Evolutionary conservation across 495 filamentous ascomycete species (phyloP).

Genomic region (Amniculicola lignicola): DNA sequence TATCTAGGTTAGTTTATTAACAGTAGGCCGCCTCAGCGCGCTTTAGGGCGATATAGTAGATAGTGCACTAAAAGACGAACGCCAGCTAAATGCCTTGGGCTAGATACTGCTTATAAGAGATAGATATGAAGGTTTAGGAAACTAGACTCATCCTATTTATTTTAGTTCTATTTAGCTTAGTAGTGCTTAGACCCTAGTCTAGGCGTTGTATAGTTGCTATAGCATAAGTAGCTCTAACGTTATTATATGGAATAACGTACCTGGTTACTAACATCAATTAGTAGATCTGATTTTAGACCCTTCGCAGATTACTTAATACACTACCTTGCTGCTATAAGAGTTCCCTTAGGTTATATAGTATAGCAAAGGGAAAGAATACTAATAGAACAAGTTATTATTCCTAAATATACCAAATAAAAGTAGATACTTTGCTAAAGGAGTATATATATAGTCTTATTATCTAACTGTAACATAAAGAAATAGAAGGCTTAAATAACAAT

Average conservation of each 20-base stretch:
- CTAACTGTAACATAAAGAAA: neutral
- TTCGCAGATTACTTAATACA: neutral
- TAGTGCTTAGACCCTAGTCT: neutral
- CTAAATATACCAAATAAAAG: neutral
- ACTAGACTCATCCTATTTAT: slow-evolving; percentile 1
- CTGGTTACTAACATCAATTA: too few species aligned
- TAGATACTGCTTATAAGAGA: slow-evolving; percentile 5
- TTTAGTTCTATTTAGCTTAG: neutral
- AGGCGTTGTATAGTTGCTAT: neutral
- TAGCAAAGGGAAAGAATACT: neutral
- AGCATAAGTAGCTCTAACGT: too few species aligned
- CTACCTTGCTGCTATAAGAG: neutral
- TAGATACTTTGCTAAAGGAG: neutral
- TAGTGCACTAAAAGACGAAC: slow-evolving; percentile 6
- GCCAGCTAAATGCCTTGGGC: slow-evolving; percentile 5
- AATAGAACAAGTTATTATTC: neutral
- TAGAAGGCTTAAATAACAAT: neutral
- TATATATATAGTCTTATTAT: neutral
- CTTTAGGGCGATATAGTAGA: slow-evolving; percentile 10
- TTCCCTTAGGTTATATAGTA: neutral
- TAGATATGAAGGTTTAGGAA: slow-evolving; percentile 13
- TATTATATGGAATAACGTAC: too few species aligned
- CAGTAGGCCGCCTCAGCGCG: slow-evolving; percentile 11
- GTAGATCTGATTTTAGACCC: neutral
- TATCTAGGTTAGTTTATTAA: slow-evolving; percentile 12